These are phyloP conservation scores for Bonia amplexicaulis DNA, from an alignment of 176 grass and related monocot species.

Conservation along the genomic window DNA sequence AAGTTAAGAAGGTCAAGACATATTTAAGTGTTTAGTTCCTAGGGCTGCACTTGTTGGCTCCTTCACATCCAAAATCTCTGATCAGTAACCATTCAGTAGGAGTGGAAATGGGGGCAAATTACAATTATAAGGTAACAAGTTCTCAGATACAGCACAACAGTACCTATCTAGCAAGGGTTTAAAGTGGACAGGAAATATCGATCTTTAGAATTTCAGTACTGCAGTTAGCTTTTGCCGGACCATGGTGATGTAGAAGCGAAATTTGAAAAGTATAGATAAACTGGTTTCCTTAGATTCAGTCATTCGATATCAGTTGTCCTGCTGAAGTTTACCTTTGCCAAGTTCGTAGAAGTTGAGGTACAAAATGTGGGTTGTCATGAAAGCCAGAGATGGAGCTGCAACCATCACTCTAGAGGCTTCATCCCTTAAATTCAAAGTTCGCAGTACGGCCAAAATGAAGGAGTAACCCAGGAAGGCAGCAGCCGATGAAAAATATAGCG, in stretches of 20 bases:
- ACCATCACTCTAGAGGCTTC: conserved; percentile 91
- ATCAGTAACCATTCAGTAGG: too few relatives aligned
- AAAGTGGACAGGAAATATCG: not conserved
- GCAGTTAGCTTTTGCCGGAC: not conserved
- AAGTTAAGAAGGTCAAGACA: too few relatives aligned
- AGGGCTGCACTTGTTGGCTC: too few relatives aligned
- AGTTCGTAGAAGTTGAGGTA: conserved; percentile 92
- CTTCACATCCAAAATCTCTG: too few relatives aligned
- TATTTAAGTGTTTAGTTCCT: too few relatives aligned
- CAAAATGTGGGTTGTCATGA: conserved; percentile 81
- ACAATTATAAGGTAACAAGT: too few relatives aligned
- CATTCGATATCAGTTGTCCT: not conserved
- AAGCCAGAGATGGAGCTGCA: conserved; percentile 79
- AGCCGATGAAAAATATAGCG: conserved; percentile 62
- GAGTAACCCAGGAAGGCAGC: conserved; percentile 77
- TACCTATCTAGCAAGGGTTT: not conserved
- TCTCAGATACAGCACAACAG: too few relatives aligned
- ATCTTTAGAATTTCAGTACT: not conserved
- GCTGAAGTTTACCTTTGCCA: conserved; percentile 56
- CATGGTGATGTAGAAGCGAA: not conserved
- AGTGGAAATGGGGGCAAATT: too few relatives aligned
- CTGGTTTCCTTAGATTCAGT: not conserved
- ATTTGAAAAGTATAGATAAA: not conserved
- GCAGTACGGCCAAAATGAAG: conserved; percentile 66
- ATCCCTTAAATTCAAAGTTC: conserved; percentile 61